Evolutionary conservation across 148 eudicot genomes (phyloP), one percentile per base, ranked within the genome.

Genomic region (Chenopodium formosanum): DNA sequence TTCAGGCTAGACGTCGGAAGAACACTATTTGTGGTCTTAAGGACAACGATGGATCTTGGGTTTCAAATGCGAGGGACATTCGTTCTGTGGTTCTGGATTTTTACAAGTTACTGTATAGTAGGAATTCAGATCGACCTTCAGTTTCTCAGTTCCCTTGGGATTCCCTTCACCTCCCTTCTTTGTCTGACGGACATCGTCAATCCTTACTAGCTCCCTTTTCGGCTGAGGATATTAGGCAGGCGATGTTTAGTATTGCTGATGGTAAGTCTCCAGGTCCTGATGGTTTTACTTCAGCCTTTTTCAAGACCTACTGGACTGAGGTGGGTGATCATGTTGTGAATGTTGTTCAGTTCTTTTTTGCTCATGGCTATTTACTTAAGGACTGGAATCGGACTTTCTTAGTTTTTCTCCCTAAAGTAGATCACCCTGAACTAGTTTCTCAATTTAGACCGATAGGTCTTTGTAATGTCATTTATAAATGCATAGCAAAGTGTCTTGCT

Each of bases 51-150:
- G 37, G 4, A 3, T 34, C 4, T 34, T 34, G 5, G 37, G 37
- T 34, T 34, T 34, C 37, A 34, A 34, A 3, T 34, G 37, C 4
- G 0, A 0, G 37, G 37, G 37, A 34, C 37, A 34, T 34, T 34
- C 37, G 37, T 34, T 34, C 3, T 3, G 37, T 34, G 37, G 37
- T 34, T 34, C 37, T 3, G 37, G 37, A 34, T 34, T 34, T 34
- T 34, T 34, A 34, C 5, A 34, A 3, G 37, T 34, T 1, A 7
- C 11, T 47, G 10, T 7, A 47, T 10, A 47, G 50, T 47, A 7
- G 1, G 1, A 7, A 7, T 47, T 47, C 11, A 10, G 1, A 7
- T 10, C 11, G 2, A 0, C 0, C 1, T 47, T 7, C 9, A 7
- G 9, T 47, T 7, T 47, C 11, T 47, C 50, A 47, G 4, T 47